Evolutionary conservation across 106 monocot genomes (phyloP).

Genomic region (Acorus calamus): DNA sequence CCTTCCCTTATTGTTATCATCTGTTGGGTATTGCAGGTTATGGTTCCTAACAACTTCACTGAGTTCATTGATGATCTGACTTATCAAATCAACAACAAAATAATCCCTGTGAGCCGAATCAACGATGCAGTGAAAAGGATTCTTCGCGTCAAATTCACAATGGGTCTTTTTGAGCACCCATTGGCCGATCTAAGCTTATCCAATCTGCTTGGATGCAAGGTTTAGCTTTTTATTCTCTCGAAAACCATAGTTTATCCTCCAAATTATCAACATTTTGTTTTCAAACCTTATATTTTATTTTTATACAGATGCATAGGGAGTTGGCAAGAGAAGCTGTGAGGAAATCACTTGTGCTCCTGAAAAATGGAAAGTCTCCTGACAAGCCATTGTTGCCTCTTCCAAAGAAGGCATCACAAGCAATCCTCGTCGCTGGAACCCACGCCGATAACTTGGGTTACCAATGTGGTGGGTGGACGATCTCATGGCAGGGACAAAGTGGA

Average conservation of each 20-base stretch:
- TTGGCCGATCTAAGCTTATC: conserved; percentile 32
- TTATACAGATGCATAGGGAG: conserved; percentile 45
- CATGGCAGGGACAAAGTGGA: conserved; percentile 51
- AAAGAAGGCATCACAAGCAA: conserved; percentile 33
- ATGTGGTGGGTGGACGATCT: conserved; percentile 73
- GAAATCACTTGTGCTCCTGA: conserved; percentile 52
- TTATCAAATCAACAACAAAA: conserved; percentile 26
- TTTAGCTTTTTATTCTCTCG: background rate
- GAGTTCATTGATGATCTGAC: conserved; percentile 43
- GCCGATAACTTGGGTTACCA: conserved; percentile 65
- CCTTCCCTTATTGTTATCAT: background rate
- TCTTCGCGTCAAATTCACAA: conserved; percentile 47
- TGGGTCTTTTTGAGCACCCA: conserved; percentile 71
- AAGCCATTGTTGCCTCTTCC: conserved; percentile 41
- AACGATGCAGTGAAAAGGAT: conserved; percentile 58
- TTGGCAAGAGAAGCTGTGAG: conserved; percentile 62
- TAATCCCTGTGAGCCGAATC: conserved; percentile 42
- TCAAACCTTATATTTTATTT: background rate
- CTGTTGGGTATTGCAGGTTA: conserved; percentile 24
- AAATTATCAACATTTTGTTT: background rate
- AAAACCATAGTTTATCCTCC: background rate
- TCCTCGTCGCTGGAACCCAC: conserved; percentile 63
- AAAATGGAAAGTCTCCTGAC: conserved; percentile 42
- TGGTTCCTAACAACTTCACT: conserved; percentile 46
- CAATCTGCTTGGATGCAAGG: conserved; percentile 49